A percentile compares a stretch with the other conserved stretches of the same genome.
phyloP scores from a whole-genome alignment of 495 filamentous ascomycete genomes.

The Sabuloglossum arenarium region DNA sequence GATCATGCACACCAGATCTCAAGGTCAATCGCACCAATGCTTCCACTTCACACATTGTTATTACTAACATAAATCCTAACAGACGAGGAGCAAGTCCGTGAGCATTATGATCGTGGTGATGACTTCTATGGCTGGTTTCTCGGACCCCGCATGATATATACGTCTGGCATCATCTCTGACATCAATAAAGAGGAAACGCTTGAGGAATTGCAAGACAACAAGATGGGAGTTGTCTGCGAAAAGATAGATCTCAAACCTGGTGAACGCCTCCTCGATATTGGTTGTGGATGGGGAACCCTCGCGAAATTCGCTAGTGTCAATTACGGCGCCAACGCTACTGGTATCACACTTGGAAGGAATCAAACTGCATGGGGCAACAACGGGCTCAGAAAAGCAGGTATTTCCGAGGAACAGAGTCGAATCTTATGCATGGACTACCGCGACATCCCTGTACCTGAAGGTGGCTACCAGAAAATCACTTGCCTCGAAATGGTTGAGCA shows the following conservation, averaged over 20 bases:
- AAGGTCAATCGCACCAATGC: slow-evolving; percentile 25
- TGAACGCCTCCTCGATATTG: slow-evolving; percentile 60
- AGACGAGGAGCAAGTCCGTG: slow-evolving; percentile 78
- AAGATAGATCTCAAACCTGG: slow-evolving; percentile 56
- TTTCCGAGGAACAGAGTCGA: slow-evolving; percentile 48
- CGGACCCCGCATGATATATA: slow-evolving; percentile 81
- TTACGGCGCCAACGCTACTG: slow-evolving; percentile 59
- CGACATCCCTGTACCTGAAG: slow-evolving; percentile 48
- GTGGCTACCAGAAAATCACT: slow-evolving; percentile 65
- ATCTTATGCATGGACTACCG: slow-evolving; percentile 75
- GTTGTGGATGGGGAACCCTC: slow-evolving; percentile 76
- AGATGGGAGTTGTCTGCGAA: slow-evolving; percentile 66
- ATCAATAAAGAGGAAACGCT: slow-evolving; percentile 54
- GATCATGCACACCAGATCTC: slow-evolving; percentile 57
- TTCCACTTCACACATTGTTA: neutral
- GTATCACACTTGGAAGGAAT: slow-evolving; percentile 63
- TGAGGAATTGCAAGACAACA: slow-evolving; percentile 79
- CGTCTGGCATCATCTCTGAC: slow-evolving; percentile 62
- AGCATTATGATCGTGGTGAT: slow-evolving; percentile 73
- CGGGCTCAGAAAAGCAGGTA: slow-evolving; percentile 44
- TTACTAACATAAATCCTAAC: slow-evolving; percentile 1
- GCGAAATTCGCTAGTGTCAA: slow-evolving; percentile 58
- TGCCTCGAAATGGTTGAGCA: slow-evolving; percentile 85
- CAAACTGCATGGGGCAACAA: slow-evolving; percentile 70
- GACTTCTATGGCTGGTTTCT: slow-evolving; percentile 85